Evolutionary conservation across 768 basidiomycete species (phyloP).

Genomic region (Suillus luteus): DNA sequence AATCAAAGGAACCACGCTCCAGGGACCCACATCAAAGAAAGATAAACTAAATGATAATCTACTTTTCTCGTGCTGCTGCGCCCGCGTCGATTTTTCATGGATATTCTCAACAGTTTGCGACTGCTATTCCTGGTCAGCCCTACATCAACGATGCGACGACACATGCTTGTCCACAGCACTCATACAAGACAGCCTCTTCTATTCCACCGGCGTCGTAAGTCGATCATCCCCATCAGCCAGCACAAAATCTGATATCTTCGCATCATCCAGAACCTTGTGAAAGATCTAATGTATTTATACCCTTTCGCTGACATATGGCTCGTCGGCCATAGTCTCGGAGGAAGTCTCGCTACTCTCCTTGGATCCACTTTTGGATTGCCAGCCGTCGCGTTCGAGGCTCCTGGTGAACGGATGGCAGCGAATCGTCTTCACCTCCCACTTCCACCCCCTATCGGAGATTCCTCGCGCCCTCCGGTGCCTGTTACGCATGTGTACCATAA

Average conservation of each 20-base stretch:
- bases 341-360: constrained; percentile 62
- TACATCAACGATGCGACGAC: constrained; percentile 72
- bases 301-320: constrained; percentile 65
- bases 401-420: constrained; percentile 64
- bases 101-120: constrained; percentile 82
- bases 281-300: constrained; percentile 57
- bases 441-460: constrained; percentile 34
- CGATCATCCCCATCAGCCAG: not conserved
- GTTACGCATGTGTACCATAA: constrained; percentile 62
- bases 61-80: constrained; percentile 93
- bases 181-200: constrained; percentile 89
- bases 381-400: constrained; percentile 64
- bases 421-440: constrained; percentile 62
- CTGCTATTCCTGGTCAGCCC: constrained; percentile 59
- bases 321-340: constrained; percentile 63
- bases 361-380: constrained; percentile 68
- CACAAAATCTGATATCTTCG: not conserved
- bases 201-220: constrained; percentile 82
- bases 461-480: constrained; percentile 27
- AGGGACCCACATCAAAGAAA: constrained; percentile 83
- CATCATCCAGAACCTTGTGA: constrained; percentile 49
- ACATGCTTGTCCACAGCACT: constrained; percentile 83
- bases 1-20: constrained; percentile 88
- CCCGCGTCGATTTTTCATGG: constrained; percentile 87
- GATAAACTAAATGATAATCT: constrained; percentile 95